Base-by-base conservation (phyloP, 108 stramenopile species). In the Skeletonema costatum region DNA sequence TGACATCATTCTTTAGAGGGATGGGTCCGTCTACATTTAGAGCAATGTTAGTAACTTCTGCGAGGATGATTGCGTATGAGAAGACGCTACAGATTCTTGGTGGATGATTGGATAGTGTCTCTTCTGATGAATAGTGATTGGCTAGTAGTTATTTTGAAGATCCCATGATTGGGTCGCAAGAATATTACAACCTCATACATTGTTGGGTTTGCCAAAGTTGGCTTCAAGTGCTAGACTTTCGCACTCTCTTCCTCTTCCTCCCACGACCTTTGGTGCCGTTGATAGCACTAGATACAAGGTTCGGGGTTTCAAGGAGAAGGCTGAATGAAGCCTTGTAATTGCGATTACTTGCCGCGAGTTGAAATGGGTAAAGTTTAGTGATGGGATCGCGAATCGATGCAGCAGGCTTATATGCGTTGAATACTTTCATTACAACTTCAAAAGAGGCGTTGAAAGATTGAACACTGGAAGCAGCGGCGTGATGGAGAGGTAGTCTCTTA, bases 61-160 rank as follows among this genome's bases (percentile, higher is more conserved):
- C 62, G 30, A 68, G 86, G 17, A 87, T 87, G 86, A 21, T 87
- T 12, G 79, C 71, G 4, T 87, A 87, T 56, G 86, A 87, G 17
- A 70, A 56, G 21, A 70, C 69, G 5, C 29, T 70, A 19, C 51
- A 59, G 35, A 42, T 73, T 29, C 72, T 73, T 61, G 19, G 59
- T 41, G 39, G 2, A 2, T 41, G 39, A 41, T 11, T 11, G 11
- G 10, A 12, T 41, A 11, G 10, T 39, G 38, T 1, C 9, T 11
- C 8, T 39, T 11, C 9, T 0, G 25, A 25, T 25, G 25, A 25
- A 25, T 25, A 25, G 25, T 25, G 25, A 25, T 25, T 25, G 25
- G 25, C 25, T 25, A 25, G 25, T 25, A 0, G 0, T 25, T 25
- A 25, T 25, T 25, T 25, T 25, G 25, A 25, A n/a, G n/a, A n/a